Base-by-base conservation (phyloP, 108 stramenopile genomes). In the Asterionellopsis glacialis region DNA sequence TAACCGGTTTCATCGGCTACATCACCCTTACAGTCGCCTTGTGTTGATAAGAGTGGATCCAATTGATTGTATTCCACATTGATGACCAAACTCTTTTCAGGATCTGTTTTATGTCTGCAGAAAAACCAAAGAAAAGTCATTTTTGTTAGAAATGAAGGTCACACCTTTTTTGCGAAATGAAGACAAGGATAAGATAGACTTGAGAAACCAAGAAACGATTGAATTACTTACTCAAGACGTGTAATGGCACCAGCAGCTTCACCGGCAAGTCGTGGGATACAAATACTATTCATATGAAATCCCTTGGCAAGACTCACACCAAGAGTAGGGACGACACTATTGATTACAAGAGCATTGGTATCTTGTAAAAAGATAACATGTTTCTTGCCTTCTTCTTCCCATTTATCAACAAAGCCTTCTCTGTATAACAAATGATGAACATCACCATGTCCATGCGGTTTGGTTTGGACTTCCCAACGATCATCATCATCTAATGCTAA, bases 61-160 rank as follows among this genome's bases (percentile, higher is more conserved):
- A 99, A 77, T 76, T 98, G 97, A 72, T 99, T 99, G 82, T 99
- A 99, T 83, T 99, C 98, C 18, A 99, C 97, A 68, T 99, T 99
- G 53, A 98, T 88, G 42, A 92, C 94, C 50, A 98, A 69, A 49
- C 81, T 85, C 73, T 91, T 91, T 64, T 76, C 69, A 11, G 90
- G 90, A 64, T 91, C 90, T n/a, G 85, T 76, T 64, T 91, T 91
- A 77, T 91, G 90, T 69, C 87, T 89, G 85, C 82, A 48, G 82
- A 59, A 19, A 25, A 56, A 6, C 0, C 19, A 63, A 63, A 11
- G 62, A 56, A 64, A 2, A 33, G 33, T 33, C n/a, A n/a, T n/a
- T n/a, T n/a, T n/a, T n/a, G n/a, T n/a, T n/a, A n/a, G n/a, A n/a
- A n/a, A n/a, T n/a, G n/a, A n/a, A n/a, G n/a, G n/a, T n/a, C n/a